Percentiles rank a stretch among this genome's conserved stretches.
These are phyloP conservation scores for Hypoxylon sp. DNA, from an alignment of 2,329 filamentous ascomycete genomes.

Conservation along the genomic window DNA sequence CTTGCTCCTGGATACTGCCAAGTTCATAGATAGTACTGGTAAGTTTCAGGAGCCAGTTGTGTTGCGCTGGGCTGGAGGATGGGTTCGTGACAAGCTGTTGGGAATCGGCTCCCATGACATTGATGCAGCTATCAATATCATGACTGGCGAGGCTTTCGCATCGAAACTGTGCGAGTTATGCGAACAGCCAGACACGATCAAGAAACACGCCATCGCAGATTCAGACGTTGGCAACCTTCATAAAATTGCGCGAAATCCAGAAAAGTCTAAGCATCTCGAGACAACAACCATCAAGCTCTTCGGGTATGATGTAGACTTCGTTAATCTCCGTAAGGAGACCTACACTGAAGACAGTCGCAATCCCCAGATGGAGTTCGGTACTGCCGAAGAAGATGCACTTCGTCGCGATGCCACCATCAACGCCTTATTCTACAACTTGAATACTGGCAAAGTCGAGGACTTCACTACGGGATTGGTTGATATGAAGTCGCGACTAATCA, in stretches of 20 bases:
- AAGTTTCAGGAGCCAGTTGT: conserved; percentile 63
- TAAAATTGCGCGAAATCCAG: conserved; percentile 90
- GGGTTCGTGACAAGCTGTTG: conserved; percentile 86
- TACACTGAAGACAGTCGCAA: conserved; percentile 91
- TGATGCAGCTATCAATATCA: conserved; percentile 83
- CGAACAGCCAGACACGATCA: conserved; percentile 64
- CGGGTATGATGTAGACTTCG: conserved; percentile 89
- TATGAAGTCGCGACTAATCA: conserved; percentile 75
- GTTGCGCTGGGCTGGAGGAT: conserved; percentile 83
- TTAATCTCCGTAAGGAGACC: conserved; percentile 91
- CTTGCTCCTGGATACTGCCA: conserved; percentile 85
- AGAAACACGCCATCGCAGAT: conserved; percentile 65
- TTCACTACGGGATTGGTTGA: conserved; percentile 82
- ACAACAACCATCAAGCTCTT: conserved; percentile 88
- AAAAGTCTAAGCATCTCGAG: conserved; percentile 96
- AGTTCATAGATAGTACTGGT: conserved; percentile 66
- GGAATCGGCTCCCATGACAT: conserved; percentile 79
- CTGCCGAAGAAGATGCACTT: conserved; percentile 86
- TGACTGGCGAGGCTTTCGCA: conserved; percentile 84
- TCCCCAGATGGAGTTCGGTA: conserved; percentile 92
- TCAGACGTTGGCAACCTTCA: conserved; percentile 78
- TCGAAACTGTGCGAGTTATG: conserved; percentile 74
- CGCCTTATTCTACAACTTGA: conserved; percentile 93
- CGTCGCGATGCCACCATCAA: conserved; percentile 94
- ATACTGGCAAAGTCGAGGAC: conserved; percentile 82